Evolutionary conservation across 495 filamentous ascomycete species (phyloP), one percentile per base, ranked within the genome.

Genomic region (Xylona heveae): DNA sequence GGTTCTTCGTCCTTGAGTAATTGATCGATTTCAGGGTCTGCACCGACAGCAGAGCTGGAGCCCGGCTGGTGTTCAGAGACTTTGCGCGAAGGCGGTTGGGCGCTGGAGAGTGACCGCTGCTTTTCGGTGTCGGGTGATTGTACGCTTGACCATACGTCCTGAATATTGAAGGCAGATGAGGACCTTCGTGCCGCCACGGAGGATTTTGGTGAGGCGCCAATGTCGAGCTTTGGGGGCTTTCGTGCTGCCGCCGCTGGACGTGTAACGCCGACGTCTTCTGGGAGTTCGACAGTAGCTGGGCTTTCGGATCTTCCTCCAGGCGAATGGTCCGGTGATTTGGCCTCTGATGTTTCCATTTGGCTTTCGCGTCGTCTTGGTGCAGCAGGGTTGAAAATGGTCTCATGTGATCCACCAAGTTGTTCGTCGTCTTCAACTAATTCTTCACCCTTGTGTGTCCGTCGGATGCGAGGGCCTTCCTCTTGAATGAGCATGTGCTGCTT

Each of bases 381-480:
- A n/a, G 40, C 21, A 7, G 52, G 38, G 12, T 57, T 57, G 38
- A 68, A 67, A 19, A 64, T 54, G 3, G 62, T 55, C 33, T 66
- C 62, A 24, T 42, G 31, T 6, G 47, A 56, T 12, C 59, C 44
- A 8, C 48, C 53, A 37, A 45, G 45, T 19, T 61, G 48, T 14
- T 44, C 43, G 3, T 74, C 78, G 20, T 77, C 71, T 31, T 78
- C 81, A 22, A 97, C 66, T 9, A 91, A 36, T 45, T 97, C 88
- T 36, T 94, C 84, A 19, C 88, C 88, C 51, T 94, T 97, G 49
- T 95, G 88, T 2, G 85, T 94, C 40, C 77, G 71, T 42, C 83
- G 66, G 35, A 92, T 76, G 3, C 83, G 69, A 5, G 85, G 88
- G 0, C 68, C 71, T 41, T 46, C 51, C 23, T 91, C 80, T 24